Conservation (phyloP, 352 stramenopile genomes). For the Elongisporangium prolatum region DNA sequence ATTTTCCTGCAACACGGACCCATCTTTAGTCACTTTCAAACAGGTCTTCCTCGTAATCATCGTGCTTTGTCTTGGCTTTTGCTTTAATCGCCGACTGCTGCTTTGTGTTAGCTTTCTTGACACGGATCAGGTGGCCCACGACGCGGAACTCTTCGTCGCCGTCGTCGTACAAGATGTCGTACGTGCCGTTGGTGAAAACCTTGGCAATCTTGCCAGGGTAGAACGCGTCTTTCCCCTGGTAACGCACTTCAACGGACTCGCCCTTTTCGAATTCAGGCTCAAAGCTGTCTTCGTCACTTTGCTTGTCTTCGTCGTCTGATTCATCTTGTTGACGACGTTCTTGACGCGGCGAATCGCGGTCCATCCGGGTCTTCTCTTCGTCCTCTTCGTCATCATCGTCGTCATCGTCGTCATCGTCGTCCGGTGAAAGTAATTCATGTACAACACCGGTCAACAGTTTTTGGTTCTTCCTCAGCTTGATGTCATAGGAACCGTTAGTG, state of each 20-base stretch:
- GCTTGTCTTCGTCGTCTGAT: conserved; percentile 3
- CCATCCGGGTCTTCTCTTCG: conserved; percentile 1
- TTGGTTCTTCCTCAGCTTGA: conserved; percentile 21
- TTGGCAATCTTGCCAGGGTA: conserved; percentile 47
- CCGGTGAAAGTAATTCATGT: conserved; percentile 35
- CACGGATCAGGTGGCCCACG: conserved; percentile 33
- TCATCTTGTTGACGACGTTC: conserved; percentile 3
- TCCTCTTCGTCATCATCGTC: conserved; percentile 5
- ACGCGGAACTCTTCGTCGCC: conserved; percentile 63
- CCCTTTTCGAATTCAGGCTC: conserved; percentile 49
- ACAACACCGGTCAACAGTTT: conserved; percentile 30
- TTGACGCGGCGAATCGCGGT: conserved; percentile 1
- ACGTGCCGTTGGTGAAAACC: conserved; percentile 45
- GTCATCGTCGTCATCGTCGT: conserved; percentile 28
- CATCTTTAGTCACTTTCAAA: conserved; percentile 50
- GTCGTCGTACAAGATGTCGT: conserved; percentile 71
- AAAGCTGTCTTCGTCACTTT: conserved; percentile 27
- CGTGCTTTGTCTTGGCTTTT: conserved; percentile 2
- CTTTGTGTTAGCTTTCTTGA: neutral
- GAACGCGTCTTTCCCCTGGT: conserved; percentile 40
- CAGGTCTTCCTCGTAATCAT: conserved; percentile 48
- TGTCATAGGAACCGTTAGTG: conserved; percentile 51
- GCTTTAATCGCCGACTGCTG: conserved; percentile 6
- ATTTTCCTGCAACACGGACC: conserved; percentile 5
- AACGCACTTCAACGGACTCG: conserved; percentile 59